Evolutionary conservation across 441 rosid genomes (phyloP).

Genomic region (Melastoma candidum): DNA sequence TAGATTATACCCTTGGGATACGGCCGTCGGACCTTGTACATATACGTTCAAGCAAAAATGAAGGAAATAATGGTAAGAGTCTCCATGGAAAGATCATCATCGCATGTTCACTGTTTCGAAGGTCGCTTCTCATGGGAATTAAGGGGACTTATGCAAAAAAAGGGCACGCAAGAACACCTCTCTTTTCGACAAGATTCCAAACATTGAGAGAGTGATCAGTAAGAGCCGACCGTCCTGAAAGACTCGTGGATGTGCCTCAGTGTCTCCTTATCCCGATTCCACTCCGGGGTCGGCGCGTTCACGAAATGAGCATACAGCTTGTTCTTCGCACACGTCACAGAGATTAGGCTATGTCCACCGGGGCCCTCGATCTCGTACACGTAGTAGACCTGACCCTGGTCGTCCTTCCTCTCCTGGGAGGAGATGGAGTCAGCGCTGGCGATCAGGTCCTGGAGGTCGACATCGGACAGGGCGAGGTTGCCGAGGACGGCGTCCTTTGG

Average conservation of each 20-base stretch:
- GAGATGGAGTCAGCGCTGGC: conserved; percentile 47
- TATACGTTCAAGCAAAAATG: too few species aligned
- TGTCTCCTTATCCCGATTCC: conserved; percentile 64
- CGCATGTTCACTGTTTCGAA: too few species aligned
- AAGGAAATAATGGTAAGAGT: too few species aligned
- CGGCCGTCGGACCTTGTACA: too few species aligned
- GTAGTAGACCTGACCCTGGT: conserved; percentile 63
- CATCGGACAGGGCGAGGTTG: conserved; percentile 79
- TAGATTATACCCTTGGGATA: too few species aligned
- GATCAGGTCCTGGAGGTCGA: conserved; percentile 67
- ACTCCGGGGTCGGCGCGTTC: conserved; percentile 70
- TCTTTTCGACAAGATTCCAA: too few species aligned
- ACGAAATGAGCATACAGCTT: conserved; percentile 90
- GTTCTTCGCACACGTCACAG: conserved; percentile 80
- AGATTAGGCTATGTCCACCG: conserved; percentile 64
- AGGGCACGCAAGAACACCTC: too few species aligned
- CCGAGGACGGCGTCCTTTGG: conserved; percentile 59
- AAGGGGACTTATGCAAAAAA: too few species aligned
- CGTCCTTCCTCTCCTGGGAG: conserved; percentile 64
- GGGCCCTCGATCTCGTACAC: conserved; percentile 74
- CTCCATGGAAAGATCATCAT: too few species aligned
- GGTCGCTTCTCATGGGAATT: too few species aligned
- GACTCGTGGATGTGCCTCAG: conserved; percentile 78
- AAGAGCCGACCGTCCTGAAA: conserved; percentile 43
- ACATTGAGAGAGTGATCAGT: not conserved